Conservation (phyloP, 116 monocot species). For the Phalaenopsis hybrid region DNA sequence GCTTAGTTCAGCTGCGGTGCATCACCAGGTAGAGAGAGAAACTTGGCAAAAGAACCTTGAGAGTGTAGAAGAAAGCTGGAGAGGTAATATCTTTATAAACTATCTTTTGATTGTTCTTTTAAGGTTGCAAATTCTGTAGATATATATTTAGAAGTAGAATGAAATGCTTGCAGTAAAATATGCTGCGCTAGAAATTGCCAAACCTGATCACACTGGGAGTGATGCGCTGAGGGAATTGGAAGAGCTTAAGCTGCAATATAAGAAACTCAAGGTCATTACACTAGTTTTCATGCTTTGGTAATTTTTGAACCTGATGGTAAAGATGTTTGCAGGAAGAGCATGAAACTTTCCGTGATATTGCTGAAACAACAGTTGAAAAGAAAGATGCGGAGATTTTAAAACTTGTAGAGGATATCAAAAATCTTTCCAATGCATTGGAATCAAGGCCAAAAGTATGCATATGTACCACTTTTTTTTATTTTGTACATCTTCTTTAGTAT, state of each 20-base stretch:
- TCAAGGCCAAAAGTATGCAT: conserved; percentile 39
- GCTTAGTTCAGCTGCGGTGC: conserved; percentile 52
- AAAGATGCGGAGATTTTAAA: conserved; percentile 75
- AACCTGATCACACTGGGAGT: conserved; percentile 21
- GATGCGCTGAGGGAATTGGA: conserved; percentile 44
- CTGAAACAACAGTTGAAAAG: conserved; percentile 84
- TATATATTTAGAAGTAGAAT: background rate
- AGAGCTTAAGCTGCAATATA: conserved; percentile 45
- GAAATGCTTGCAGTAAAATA: conserved; percentile 59
- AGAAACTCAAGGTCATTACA: conserved; percentile 61
- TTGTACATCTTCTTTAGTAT: background rate
- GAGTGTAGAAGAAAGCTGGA: conserved; percentile 74
- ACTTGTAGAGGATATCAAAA: conserved; percentile 61
- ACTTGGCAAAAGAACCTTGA: conserved; percentile 65
- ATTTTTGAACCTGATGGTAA: background rate
- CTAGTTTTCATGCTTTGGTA: conserved; percentile 12
- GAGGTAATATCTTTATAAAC: conserved; percentile 37
- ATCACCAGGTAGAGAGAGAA: conserved; percentile 71
- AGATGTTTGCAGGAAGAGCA: conserved; percentile 74
- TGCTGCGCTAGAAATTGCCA: conserved; percentile 50
- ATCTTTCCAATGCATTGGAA: conserved; percentile 42
- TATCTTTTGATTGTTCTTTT: background rate
- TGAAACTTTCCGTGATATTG: conserved; percentile 66
- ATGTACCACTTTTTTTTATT: background rate
- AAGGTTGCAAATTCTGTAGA: background rate